A percentile compares a stretch with the other conserved stretches of the same genome.
These are phyloP conservation scores for Phaeosphaeriaceae sp. DNA, from an alignment of 2,329 filamentous ascomycete genomes.

Conservation along the genomic window DNA sequence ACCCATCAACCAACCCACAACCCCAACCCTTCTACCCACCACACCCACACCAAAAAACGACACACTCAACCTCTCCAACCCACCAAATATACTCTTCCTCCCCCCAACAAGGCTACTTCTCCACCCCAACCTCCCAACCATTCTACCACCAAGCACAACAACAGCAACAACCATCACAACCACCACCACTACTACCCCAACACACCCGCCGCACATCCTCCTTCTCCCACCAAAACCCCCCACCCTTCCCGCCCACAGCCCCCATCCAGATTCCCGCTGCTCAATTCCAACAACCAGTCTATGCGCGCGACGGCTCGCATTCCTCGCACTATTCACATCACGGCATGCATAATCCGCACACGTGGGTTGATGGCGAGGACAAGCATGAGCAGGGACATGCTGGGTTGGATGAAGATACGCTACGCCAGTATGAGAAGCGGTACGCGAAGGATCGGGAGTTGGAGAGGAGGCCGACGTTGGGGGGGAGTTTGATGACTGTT, in stretches of 20 bases:
- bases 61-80: slow-evolving; percentile 6
- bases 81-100: slow-evolving; percentile 12
- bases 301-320: slow-evolving; percentile 5
- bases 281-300: slow-evolving; percentile 1
- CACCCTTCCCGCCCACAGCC: background rate
- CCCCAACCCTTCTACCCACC: slow-evolving; percentile 10
- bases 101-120: background rate
- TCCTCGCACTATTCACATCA: slow-evolving; percentile 10
- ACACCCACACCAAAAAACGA: slow-evolving; percentile 14
- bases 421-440: slow-evolving; percentile 18
- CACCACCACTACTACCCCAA: background rate
- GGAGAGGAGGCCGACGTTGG: slow-evolving; percentile 36
- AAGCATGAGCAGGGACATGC: slow-evolving; percentile 3
- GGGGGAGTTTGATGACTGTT: slow-evolving; percentile 31
- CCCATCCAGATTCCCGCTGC: slow-evolving; percentile 11
- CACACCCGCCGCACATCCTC: slow-evolving; percentile 12
- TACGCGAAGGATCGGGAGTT: slow-evolving; percentile 24
- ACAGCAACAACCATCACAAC: background rate
- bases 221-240: slow-evolving; percentile 2
- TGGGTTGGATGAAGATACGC: slow-evolving; percentile 21
- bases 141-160: background rate
- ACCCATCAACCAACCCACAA: slow-evolving; percentile 1
- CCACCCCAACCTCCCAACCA: background rate
- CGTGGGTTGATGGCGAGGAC: slow-evolving; percentile 13
- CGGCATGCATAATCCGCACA: slow-evolving; percentile 9